phyloP scores from a whole-genome alignment of 2,329 filamentous ascomycete genomes.

The Sclerotinia spermophila region DNA sequence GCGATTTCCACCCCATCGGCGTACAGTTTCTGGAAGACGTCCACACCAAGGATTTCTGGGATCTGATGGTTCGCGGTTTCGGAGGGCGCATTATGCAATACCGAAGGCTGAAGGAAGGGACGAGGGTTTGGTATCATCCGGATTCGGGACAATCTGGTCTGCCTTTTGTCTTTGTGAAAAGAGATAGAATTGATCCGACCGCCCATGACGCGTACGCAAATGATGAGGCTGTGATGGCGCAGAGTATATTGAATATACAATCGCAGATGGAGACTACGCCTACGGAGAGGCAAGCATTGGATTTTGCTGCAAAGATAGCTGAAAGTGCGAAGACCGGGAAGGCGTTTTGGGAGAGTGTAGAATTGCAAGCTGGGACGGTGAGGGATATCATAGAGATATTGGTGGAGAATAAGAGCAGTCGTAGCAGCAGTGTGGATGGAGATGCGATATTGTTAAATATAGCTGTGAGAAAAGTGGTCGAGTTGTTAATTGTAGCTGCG shows the following conservation, averaged over 20 bases:
- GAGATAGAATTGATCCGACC: not conserved
- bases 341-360: not conserved
- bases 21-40: not conserved
- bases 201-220: not conserved
- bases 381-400: not conserved
- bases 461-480: not conserved
- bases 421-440: not conserved
- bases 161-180: not conserved
- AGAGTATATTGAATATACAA: not conserved
- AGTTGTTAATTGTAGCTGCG: not conserved
- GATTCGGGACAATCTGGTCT: too few species aligned
- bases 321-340: not conserved
- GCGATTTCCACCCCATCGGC: not conserved
- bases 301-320: not conserved
- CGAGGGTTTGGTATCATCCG: not conserved
- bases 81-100: slow-evolving; percentile 1
- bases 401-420: not conserved
- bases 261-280: not conserved
- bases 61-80: not conserved
- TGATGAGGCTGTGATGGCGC: not conserved
- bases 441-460: not conserved
- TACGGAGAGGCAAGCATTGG: not conserved
- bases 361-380: not conserved
- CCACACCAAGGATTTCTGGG: slow-evolving; percentile 5
- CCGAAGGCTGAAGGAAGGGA: not conserved